Conservation (phyloP, 495 filamentous ascomycete genomes). For the Penicillium cataractarum region DNA sequence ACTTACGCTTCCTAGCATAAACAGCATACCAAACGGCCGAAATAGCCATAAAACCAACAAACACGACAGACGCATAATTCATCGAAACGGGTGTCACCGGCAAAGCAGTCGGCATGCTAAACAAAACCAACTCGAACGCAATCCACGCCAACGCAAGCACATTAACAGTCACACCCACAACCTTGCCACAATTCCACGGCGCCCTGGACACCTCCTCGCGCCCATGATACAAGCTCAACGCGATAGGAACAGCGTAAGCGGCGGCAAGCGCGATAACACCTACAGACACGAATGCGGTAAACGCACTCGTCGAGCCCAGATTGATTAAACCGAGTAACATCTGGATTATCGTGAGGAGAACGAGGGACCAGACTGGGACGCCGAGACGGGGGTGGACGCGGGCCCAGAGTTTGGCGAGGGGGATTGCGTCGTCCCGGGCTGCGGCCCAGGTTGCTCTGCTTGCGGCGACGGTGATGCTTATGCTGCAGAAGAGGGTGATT, state of each 20-base stretch:
- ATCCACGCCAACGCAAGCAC: constrained; percentile 62
- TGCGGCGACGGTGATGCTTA: constrained; percentile 62
- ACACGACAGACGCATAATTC: constrained; percentile 68
- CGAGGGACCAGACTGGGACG: constrained; percentile 43
- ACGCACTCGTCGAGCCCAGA: constrained; percentile 60
- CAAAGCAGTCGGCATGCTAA: constrained; percentile 55
- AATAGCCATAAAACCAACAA: constrained; percentile 56
- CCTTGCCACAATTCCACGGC: constrained; percentile 57
- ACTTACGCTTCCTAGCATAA: constrained; percentile 51
- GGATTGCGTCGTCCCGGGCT: constrained; percentile 57
- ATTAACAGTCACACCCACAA: constrained; percentile 60
- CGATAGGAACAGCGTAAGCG: constrained; percentile 62
- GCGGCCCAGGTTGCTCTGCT: constrained; percentile 65
- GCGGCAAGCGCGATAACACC: constrained; percentile 62
- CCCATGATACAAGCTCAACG: constrained; percentile 54
- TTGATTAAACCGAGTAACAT: constrained; percentile 63
- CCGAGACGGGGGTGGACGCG: constrained; percentile 32
- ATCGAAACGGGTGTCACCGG: constrained; percentile 53
- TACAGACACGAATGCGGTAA: constrained; percentile 67
- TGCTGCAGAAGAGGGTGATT: constrained; percentile 65
- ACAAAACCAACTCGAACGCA: constrained; percentile 60
- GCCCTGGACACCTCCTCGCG: constrained; percentile 55
- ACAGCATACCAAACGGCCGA: constrained; percentile 47
- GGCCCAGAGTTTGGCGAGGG: constrained; percentile 38
- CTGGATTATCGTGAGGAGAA: constrained; percentile 43